Evolutionary conservation across 2,329 filamentous ascomycete genomes (phyloP).

Genomic region (Aureobasidium uvarum): DNA sequence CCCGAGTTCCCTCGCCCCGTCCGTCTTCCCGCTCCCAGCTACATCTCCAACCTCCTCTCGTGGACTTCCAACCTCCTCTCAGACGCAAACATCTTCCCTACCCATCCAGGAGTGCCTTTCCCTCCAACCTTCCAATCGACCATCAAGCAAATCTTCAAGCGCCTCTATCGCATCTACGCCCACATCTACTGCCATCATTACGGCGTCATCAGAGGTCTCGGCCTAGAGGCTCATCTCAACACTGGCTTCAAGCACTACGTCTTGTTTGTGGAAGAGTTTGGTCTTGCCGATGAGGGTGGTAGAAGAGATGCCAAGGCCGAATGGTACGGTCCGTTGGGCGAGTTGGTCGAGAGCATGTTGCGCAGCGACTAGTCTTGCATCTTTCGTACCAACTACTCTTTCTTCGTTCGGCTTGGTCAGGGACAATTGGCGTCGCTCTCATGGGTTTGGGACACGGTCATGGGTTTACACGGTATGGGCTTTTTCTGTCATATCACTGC

Average conservation of each 20-base stretch:
- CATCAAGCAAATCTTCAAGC: conserved; percentile 99
- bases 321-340: conserved; percentile 93
- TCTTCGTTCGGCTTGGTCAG: not conserved
- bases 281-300: conserved; percentile 69
- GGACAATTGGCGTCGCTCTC: not conserved
- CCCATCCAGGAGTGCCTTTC: conserved; percentile 73
- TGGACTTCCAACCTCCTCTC: conserved; percentile 97
- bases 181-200: conserved; percentile 99
- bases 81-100: conserved; percentile 90
- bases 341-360: conserved; percentile 97
- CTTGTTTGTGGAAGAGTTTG: conserved; percentile 96
- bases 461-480: conserved; percentile 6
- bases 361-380: conserved; percentile 68
- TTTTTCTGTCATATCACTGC: conserved; percentile 9
- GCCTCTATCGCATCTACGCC: conserved; percentile 95
- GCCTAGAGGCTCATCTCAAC: conserved; percentile 94
- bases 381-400: not conserved
- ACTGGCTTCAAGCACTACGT: conserved; percentile 99
- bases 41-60: conserved; percentile 95
- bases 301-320: conserved; percentile 52
- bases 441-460: not conserved
- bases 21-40: conserved; percentile 95
- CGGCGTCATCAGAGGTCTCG: conserved; percentile 90
- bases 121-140: conserved; percentile 86
- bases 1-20: conserved; percentile 94